Evolutionary conservation across 768 basidiomycete species (phyloP).

Genomic region (Scleroderma citrinum): DNA sequence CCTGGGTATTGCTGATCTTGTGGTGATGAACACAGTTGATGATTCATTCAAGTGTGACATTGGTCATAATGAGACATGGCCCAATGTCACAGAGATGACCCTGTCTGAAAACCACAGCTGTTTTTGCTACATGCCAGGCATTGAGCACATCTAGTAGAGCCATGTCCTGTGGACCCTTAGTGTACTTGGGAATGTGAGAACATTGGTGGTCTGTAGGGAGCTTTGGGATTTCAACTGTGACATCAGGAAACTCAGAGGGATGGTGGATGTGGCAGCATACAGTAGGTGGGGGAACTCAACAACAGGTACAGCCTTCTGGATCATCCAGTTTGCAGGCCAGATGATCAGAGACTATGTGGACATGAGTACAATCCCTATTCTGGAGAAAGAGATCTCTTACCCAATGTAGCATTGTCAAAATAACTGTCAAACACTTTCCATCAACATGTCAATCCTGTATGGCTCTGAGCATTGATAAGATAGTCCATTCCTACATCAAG

Average conservation of each 20-base stretch:
- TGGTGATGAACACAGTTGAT: conserved; percentile 18
- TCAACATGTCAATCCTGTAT: conserved; percentile 11
- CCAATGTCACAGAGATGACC: conserved; percentile 8
- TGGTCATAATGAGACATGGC: conserved; percentile 10
- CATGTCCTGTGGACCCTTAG: neutral
- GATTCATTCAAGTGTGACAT: conserved; percentile 13
- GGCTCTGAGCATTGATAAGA: conserved; percentile 22
- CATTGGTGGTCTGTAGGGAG: neutral
- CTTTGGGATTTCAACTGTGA: neutral
- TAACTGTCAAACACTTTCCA: conserved; percentile 9
- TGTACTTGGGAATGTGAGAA: conserved; percentile 5
- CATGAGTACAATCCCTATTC: neutral
- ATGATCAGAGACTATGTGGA: conserved; percentile 6
- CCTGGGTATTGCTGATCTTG: conserved; percentile 5
- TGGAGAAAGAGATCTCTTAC: conserved; percentile 11
- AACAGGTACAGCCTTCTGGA: conserved; percentile 12
- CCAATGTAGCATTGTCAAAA: conserved; percentile 15
- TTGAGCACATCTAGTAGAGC: conserved; percentile 1
- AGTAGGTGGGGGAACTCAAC: conserved; percentile 1
- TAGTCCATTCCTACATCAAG: conserved; percentile 19
- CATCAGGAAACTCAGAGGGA: no score
- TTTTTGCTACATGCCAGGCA: conserved; percentile 10
- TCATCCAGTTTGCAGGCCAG: neutral
- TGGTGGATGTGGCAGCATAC: conserved; percentile 23
- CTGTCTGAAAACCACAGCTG: conserved; percentile 1